A percentile compares a stretch with the other conserved stretches of the same genome.
phyloP scores from a whole-genome alignment of 371 early-diverging fungal species.

The Massospora cicadina region DNA sequence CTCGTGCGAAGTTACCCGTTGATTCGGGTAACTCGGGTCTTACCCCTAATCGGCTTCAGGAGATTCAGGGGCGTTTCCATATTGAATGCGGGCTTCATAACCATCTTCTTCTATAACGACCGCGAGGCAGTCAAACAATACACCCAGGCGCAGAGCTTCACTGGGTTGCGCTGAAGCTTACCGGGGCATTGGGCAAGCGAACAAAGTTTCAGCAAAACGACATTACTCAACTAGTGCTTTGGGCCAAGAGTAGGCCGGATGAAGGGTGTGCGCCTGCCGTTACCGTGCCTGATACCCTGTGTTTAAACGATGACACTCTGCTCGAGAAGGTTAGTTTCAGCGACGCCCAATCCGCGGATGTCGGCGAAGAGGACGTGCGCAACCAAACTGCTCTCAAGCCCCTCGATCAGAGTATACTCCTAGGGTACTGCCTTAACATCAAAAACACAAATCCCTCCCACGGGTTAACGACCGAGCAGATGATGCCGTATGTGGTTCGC shows the following conservation, averaged over 20 bases:
- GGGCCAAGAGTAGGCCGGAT: constrained; percentile 52
- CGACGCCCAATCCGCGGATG: constrained; percentile 17
- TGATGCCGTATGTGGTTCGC: constrained; percentile 78
- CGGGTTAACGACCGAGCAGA: constrained; percentile 81
- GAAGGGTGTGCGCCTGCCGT: constrained; percentile 11
- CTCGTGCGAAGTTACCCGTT: constrained; percentile 12
- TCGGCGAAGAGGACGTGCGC: constrained; percentile 15
- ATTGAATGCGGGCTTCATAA: constrained; percentile 59
- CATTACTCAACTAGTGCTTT: constrained; percentile 72
- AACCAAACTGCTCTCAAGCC: constrained; percentile 37
- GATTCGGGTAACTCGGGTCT: not conserved
- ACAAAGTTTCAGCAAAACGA: constrained; percentile 84
- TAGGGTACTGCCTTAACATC: constrained; percentile 79
- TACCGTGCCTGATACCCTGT: constrained; percentile 43
- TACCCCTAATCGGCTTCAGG: constrained; percentile 10
- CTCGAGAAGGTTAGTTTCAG: constrained; percentile 58
- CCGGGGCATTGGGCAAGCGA: constrained; percentile 76
- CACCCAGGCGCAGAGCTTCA: constrained; percentile 49
- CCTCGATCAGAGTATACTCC: constrained; percentile 75
- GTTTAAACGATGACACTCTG: constrained; percentile 77
- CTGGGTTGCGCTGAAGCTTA: constrained; percentile 61
- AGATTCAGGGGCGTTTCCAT: constrained; percentile 39
- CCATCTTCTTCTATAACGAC: constrained; percentile 56
- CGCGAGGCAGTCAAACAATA: constrained; percentile 44
- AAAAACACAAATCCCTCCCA: constrained; percentile 83